These are phyloP conservation scores for Arthroderma uncinatum DNA, from an alignment of 2,329 filamentous ascomycete species.

Conservation along the genomic window DNA sequence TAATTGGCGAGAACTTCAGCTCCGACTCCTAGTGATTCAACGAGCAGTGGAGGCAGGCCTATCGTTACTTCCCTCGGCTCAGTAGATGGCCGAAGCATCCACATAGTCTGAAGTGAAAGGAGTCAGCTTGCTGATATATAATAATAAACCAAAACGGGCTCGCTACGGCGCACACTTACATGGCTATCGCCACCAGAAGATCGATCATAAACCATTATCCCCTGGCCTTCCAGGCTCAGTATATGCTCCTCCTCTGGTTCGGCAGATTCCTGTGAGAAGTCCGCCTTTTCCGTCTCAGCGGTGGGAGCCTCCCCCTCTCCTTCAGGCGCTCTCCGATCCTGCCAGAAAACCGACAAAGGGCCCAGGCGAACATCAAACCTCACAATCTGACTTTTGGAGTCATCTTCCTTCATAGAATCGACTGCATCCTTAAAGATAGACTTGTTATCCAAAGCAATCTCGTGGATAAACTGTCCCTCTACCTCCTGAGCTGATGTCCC, in stretches of 20 bases:
- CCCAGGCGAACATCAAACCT: constrained; percentile 65
- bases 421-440: constrained; percentile 71
- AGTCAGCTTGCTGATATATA: not conserved
- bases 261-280: constrained; percentile 30
- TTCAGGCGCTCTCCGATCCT: constrained; percentile 8
- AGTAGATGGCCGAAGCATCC: constrained; percentile 94
- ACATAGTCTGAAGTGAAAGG: constrained; percentile 67
- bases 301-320: constrained; percentile 13
- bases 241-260: constrained; percentile 35
- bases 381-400: constrained; percentile 82
- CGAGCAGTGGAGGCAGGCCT: constrained; percentile 76
- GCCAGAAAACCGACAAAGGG: constrained; percentile 53
- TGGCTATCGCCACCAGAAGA: constrained; percentile 79
- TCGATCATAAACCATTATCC: constrained; percentile 94
- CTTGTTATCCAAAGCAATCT: constrained; percentile 71
- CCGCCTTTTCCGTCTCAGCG: constrained; percentile 15
- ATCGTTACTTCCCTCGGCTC: constrained; percentile 88
- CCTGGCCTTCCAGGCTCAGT: constrained; percentile 83
- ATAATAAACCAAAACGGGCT: not conserved
- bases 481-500: constrained; percentile 65
- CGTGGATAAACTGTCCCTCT: constrained; percentile 64
- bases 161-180: constrained; percentile 46
- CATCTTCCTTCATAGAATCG: constrained; percentile 82
- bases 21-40: constrained; percentile 86
- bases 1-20: constrained; percentile 92